These are phyloP conservation scores for Cladorrhinum sp. DNA, from an alignment of 2,329 filamentous ascomycete genomes.

Conservation along the genomic window DNA sequence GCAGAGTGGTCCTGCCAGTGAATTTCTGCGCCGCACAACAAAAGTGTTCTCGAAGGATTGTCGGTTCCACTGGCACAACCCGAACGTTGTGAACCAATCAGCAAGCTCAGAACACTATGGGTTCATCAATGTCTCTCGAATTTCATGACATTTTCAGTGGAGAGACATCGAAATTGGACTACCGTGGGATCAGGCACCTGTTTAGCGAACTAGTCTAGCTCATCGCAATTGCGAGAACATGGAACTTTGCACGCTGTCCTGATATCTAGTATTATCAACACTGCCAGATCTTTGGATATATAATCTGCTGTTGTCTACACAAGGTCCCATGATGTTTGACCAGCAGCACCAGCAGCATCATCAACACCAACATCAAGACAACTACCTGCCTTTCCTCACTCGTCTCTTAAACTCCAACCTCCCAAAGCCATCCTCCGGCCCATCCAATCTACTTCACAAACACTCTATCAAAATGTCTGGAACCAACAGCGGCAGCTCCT, in stretches of 20 bases:
- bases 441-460: neutral
- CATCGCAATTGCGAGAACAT: neutral
- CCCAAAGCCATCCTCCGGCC: neutral
- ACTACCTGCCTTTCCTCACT: neutral
- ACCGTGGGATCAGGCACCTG: no score
- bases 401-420: neutral
- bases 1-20: no score
- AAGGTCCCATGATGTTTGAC: neutral
- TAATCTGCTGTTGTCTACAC: neutral
- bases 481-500: slow-evolving; percentile 6
- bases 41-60: no score
- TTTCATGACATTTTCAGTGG: no score
- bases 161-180: no score
- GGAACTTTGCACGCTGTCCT: neutral
- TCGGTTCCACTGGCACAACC: no score
- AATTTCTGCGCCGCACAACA: no score
- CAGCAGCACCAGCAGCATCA: neutral
- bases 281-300: neutral
- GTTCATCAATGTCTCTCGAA: no score
- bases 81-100: no score
- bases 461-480: slow-evolving; percentile 13
- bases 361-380: neutral
- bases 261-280: neutral
- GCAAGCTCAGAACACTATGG: no score
- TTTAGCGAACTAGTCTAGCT: neutral